A percentile compares a stretch with the other conserved stretches of the same genome.
These are phyloP conservation scores for Ceratobasidium sp. DNA, from an alignment of 1,284 basidiomycete species.

Conservation along the genomic window DNA sequence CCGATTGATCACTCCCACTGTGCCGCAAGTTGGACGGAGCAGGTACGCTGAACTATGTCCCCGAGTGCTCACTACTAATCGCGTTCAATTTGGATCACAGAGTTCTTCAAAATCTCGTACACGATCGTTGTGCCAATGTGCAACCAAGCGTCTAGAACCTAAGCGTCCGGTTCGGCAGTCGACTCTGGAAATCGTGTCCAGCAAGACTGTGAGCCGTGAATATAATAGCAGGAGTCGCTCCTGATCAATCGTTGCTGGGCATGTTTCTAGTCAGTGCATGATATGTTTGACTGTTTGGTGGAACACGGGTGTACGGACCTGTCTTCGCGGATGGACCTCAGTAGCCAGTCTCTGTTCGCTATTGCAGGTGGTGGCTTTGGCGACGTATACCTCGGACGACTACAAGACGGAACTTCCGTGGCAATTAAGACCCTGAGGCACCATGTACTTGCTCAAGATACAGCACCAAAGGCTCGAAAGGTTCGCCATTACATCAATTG, in stretches of 20 bases:
- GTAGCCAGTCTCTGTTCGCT: neutral
- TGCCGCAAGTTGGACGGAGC: too few relatives aligned
- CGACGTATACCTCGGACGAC: constrained; percentile 8
- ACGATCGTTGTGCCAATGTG: too few relatives aligned
- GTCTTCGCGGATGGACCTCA: constrained; percentile 2
- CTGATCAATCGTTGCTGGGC: neutral
- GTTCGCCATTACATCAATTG: neutral
- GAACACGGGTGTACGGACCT: constrained; percentile 11
- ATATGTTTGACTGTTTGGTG: constrained; percentile 17
- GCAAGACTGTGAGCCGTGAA: constrained; percentile 11
- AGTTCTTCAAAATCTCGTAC: too few relatives aligned
- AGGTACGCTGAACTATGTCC: too few relatives aligned
- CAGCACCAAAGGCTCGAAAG: constrained; percentile 16
- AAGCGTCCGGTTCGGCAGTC: too few relatives aligned
- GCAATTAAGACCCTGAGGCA: constrained; percentile 17
- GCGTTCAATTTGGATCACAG: too few relatives aligned
- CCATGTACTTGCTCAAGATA: neutral
- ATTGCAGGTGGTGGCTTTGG: constrained; percentile 19
- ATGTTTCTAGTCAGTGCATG: neutral
- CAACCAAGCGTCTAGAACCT: too few relatives aligned
- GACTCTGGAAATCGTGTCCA: neutral
- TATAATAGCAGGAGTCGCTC: neutral
- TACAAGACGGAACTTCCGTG: neutral
- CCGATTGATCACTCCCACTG: too few relatives aligned
- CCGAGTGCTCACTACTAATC: too few relatives aligned